Conservation (phyloP, 345 rosid species). For the Odontarrhena argentea region DNA sequence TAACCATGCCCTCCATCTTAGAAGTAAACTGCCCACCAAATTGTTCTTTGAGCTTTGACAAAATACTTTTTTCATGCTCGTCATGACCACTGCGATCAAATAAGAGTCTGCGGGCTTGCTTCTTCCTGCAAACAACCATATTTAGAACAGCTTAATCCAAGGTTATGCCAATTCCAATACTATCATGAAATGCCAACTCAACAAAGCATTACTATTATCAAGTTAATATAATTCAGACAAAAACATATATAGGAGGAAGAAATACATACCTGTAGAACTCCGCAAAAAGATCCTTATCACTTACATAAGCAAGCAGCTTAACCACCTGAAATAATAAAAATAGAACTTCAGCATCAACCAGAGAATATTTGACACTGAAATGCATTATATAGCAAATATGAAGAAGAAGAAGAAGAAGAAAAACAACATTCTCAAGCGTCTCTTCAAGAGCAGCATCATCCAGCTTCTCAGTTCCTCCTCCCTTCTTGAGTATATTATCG, state of each 20-base stretch:
- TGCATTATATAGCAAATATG: not conserved
- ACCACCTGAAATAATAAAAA: constrained; percentile 43
- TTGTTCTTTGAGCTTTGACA: constrained; percentile 61
- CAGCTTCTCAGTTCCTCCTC: constrained; percentile 34
- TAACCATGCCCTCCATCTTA: constrained; percentile 73
- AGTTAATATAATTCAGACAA: not conserved
- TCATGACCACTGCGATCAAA: constrained; percentile 59
- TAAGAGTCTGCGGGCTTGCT: constrained; percentile 62
- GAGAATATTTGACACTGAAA: not conserved
- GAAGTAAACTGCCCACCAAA: constrained; percentile 60
- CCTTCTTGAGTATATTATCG: constrained; percentile 35
- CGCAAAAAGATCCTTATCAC: constrained; percentile 79
- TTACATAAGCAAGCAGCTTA: constrained; percentile 67
- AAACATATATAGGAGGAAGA: not conserved
- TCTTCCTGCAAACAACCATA: constrained; percentile 50
- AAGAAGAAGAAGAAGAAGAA: not conserved
- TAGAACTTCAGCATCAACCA: constrained; percentile 11
- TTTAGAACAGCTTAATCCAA: not conserved
- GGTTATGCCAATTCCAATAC: constrained; percentile 1
- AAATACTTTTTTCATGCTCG: constrained; percentile 61
- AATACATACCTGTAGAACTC: constrained; percentile 57
- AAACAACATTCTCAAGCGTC: constrained; percentile 32
- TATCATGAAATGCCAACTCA: constrained; percentile 11
- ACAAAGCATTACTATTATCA: not conserved
- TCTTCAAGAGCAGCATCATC: constrained; percentile 32